Evolutionary conservation across 768 basidiomycete genomes (phyloP), one percentile per base, ranked within the genome.

Genomic region (Naganishia onofrii): DNA sequence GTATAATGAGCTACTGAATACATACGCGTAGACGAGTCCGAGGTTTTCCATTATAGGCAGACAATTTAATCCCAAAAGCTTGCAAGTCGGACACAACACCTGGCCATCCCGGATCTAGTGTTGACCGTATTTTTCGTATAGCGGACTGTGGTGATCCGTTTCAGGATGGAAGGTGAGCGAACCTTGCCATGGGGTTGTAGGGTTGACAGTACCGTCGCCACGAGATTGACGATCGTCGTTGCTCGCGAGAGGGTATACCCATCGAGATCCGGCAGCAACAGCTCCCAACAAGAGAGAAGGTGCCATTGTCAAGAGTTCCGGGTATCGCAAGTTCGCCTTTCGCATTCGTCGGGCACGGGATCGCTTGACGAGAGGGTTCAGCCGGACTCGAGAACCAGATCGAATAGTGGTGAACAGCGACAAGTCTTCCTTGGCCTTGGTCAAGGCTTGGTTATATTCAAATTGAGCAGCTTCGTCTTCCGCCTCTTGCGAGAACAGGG

Each of bases 101-200:
- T 28, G 3, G 57, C 19, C 55, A 10, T 51, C 29, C 46, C 31
- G 53, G 42, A 42, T 51, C 56, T 51, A 60, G 28, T n/a, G 53
- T 31, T 54, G 44, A 42, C 42, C 42, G 57, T 69, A 69, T 34
- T 69, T 69, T 51, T 51, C 28, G 68, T 60, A 74, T 23, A 81
- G 52, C 15, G 81, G 79, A 74, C 94, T 91, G 70, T 90, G 87
- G 36, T 81, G 83, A 55, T 86, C 83, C 2, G 92, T 94, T 44
- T 90, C 91, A 0, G 93, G 93, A 77, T 96, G 93, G 7, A 95
- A 83, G 78, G 92, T 91, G 19, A 93, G 84, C 80, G 86, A 90
- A 72, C 92, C 79, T 38, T 74, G 70, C 70, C 75, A 76, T 9
- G 77, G 71, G 42, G 76, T 76, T 15, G 75, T 73, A n/a, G 76